Conservation (phyloP, 805 yeast genomes). For the Pichia occidentalis region DNA sequence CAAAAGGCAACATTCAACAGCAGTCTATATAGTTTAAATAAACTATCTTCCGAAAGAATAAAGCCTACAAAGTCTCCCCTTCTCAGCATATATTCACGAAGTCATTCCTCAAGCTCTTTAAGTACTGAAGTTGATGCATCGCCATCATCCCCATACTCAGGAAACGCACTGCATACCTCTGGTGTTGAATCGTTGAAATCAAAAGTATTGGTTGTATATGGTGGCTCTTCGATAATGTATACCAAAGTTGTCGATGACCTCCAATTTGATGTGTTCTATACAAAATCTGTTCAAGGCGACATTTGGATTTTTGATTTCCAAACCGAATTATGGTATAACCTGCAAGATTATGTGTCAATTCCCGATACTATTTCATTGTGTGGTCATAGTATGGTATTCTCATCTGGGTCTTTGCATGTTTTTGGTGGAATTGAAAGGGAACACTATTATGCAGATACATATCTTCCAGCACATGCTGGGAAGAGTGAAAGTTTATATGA, state of each 20-base stretch:
- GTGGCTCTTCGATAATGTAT: constrained; percentile 28
- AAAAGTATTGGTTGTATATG: constrained; percentile 26
- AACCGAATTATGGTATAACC: constrained; percentile 35
- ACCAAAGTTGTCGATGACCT: constrained; percentile 20
- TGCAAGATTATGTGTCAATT: constrained; percentile 15
- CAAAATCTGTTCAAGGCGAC: constrained; percentile 36
- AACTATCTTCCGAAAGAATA: too few species aligned
- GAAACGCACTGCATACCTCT: constrained; percentile 4
- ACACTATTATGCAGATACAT: constrained; percentile 9
- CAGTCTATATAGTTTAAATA: too few species aligned
- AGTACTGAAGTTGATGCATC: background rate
- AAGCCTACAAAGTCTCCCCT: too few species aligned
- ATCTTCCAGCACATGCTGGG: constrained; percentile 2
- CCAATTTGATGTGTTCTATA: constrained; percentile 16
- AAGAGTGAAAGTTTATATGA: background rate
- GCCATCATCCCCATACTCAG: constrained; percentile 6
- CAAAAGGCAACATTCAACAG: too few species aligned
- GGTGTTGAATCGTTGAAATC: constrained; percentile 11
- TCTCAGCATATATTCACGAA: too few species aligned
- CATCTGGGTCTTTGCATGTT: constrained; percentile 19
- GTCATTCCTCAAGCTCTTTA: too few species aligned
- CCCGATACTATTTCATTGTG: constrained; percentile 16
- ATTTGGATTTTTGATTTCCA: constrained; percentile 45
- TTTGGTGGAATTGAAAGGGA: constrained; percentile 23
- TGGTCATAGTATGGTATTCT: constrained; percentile 21